Base-by-base conservation (phyloP, 1,284 basidiomycete genomes). In the Apiotrichum domesticum region DNA sequence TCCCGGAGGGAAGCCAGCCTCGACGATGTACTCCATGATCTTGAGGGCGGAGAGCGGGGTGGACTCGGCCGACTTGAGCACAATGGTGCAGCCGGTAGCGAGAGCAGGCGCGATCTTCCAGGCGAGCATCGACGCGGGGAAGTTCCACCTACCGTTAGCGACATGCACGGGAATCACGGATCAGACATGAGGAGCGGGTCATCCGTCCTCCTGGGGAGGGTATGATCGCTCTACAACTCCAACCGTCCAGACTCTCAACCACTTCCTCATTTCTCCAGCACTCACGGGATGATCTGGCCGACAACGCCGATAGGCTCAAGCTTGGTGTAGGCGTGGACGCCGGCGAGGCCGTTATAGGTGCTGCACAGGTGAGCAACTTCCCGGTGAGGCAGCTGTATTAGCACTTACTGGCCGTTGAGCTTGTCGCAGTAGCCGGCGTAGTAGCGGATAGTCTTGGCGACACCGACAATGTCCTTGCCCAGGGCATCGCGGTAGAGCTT, bases 71-170 rank as follows among this genome's bases (percentile, higher is more conserved):
- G 56, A 57, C 62, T 68, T 66, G 54, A 68, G 53, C 37, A 69
- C 55, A 41, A 63, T 55, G 4, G 56, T 46, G 56, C 63, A 64
- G n/a, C 67, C 67, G 45, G 83, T 83, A 6, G 91, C 90, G 56
- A 94, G 81, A 6, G 91, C 91, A 29, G 91, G 91, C 9, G 86
- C 90, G 51, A 92, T 82, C 78, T 93, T 93, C 90, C 90, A 92
- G 7, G 86, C 78, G 32, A 87, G 87, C 89, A 93, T 91, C 67
- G 83, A 84, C 73, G 92, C 87, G 21, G 90, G 91, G 72, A 90
- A 93, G 76, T 92, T 91, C 87, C 87, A 61, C 14, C 56, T 55
- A 35, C 3, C 8, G 42, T 51, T 48, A 57, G 46, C 40, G 21
- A 21, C 21, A 21, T 21, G 21, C 21, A 21, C 21, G 21, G 21